Evolutionary conservation across 1,139 yeast genomes (phyloP).

Genomic region (Yamadazyma oceani): DNA sequence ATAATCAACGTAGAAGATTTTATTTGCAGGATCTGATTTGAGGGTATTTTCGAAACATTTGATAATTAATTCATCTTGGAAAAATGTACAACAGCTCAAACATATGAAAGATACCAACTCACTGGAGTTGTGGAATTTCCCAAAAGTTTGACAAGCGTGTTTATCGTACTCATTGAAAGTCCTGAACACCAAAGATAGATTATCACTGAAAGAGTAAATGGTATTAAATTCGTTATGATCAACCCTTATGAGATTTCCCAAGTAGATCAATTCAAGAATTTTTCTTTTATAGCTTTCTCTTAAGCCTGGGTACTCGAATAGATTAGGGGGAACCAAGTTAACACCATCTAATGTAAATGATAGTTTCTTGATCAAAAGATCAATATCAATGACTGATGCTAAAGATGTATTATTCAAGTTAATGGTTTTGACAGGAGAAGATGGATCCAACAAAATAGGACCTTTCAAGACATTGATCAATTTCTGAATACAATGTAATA

Average conservation of each 20-base stretch:
- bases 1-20: slow-evolving; percentile 71
- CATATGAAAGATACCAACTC: slow-evolving; percentile 40
- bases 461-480: slow-evolving; percentile 61
- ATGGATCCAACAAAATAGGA: slow-evolving; percentile 48
- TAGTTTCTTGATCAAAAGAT: slow-evolving; percentile 47
- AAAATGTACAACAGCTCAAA: slow-evolving; percentile 59
- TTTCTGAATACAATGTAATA: slow-evolving; percentile 55
- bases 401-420: slow-evolving; percentile 48
- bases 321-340: slow-evolving; percentile 60
- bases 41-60: slow-evolving; percentile 60
- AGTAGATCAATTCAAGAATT: slow-evolving; percentile 46
- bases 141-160: slow-evolving; percentile 27
- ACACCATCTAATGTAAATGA: slow-evolving; percentile 42
- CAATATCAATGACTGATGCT: slow-evolving; percentile 56
- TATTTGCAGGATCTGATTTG: slow-evolving; percentile 51
- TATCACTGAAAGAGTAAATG: slow-evolving; percentile 39
- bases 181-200: slow-evolving; percentile 34
- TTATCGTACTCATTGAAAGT: slow-evolving; percentile 47
- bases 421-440: slow-evolving; percentile 52
- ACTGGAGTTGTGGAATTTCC: slow-evolving; percentile 25
- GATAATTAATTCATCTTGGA: slow-evolving; percentile 61
- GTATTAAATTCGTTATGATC: slow-evolving; percentile 34
- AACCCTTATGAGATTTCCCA: slow-evolving; percentile 27
- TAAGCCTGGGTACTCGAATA: slow-evolving; percentile 24
- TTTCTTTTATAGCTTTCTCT: slow-evolving; percentile 53